Evolutionary conservation across 768 basidiomycete genomes (phyloP), one percentile per base, ranked within the genome.

Genomic region (Tricholoma saponaceum): DNA sequence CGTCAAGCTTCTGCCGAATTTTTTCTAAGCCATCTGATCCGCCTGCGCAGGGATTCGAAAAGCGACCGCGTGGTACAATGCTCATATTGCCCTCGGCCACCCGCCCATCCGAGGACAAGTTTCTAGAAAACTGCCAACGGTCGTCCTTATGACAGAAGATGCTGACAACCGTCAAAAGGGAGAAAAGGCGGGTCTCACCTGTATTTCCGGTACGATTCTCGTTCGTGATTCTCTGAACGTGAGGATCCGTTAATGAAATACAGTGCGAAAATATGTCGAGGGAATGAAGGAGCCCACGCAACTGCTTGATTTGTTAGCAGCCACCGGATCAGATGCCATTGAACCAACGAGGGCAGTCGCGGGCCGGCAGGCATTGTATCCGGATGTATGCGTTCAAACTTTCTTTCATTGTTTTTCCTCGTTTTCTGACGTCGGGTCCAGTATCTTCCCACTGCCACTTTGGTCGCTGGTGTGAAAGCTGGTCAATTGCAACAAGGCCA

Each of bases 111-210:
- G 81, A 23, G 83, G 83, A 1, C 81, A 79, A 61, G 62, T 73
- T 6, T 62, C 70, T 9, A 72, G 69, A 33, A 71, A 73, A 39
- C 60, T 79, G 2, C 87, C 91, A 2, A 76, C 77, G 3, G 80
- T 96, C 43, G 77, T 98, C 2, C 79, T 98, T 8, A 75, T 99
- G 60, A 94, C 95, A 0, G 92, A 98, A 69, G 97, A 99, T 67
- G 85, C 80, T 25, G 90, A 84, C 1, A 97, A 97, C 70, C 75
- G 90, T 58, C 77, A 81, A 63, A 89, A 88, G 60, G 95, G 94
- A 2, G 79, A 84, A 60, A 73, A 77, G 12, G 81, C 85, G 16
- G 85, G 83, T 5, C 80, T 94, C 26, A 66, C 76, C 0, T 79
- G 80, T 41, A 69, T 81, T 37, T 89, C 91, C 60, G 86, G 92